These are phyloP conservation scores for Lactuca sativa DNA, from an alignment of 129 eudicot genomes.

Conservation along the genomic window DNA sequence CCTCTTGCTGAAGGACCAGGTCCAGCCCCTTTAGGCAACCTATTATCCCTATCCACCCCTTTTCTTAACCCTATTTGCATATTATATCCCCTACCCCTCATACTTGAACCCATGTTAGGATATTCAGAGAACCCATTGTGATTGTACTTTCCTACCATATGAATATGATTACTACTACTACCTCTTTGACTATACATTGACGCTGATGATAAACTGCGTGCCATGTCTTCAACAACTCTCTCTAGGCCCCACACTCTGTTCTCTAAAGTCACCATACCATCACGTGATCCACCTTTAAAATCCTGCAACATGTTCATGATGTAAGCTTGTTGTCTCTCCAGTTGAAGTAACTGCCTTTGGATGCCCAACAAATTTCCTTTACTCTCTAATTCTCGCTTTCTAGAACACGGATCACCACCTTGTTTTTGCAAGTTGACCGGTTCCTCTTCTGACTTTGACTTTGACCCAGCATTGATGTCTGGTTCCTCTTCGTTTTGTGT, in stretches of 20 bases:
- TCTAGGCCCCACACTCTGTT: constrained; percentile 89
- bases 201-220: constrained; percentile 61
- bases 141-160: constrained; percentile 46
- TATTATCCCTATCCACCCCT: constrained; percentile 38
- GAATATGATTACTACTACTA: constrained; percentile 31
- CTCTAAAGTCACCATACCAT: constrained; percentile 85
- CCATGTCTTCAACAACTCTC: constrained; percentile 94
- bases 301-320: constrained; percentile 90
- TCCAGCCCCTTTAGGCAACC: constrained; percentile 53
- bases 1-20: constrained; percentile 96
- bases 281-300: constrained; percentile 95
- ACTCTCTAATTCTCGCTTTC: constrained; percentile 48
- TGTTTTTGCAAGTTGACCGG: constrained; percentile 34
- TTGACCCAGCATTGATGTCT: constrained; percentile 27
- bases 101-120: constrained; percentile 31
- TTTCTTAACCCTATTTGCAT: constrained; percentile 52
- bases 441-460: constrained; percentile 33
- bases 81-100: constrained; percentile 50
- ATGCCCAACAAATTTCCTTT: constrained; percentile 77
- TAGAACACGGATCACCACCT: constrained; percentile 24
- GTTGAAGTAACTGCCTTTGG: constrained; percentile 76
- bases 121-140: constrained; percentile 52
- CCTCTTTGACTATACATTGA: constrained; percentile 58
- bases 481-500: constrained; percentile 42
- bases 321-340: constrained; percentile 82